Percentiles rank a stretch among this genome's conserved stretches.
Evolutionary conservation across 1,139 yeast species (phyloP).

Genomic region (Kodamaea derodonti): DNA sequence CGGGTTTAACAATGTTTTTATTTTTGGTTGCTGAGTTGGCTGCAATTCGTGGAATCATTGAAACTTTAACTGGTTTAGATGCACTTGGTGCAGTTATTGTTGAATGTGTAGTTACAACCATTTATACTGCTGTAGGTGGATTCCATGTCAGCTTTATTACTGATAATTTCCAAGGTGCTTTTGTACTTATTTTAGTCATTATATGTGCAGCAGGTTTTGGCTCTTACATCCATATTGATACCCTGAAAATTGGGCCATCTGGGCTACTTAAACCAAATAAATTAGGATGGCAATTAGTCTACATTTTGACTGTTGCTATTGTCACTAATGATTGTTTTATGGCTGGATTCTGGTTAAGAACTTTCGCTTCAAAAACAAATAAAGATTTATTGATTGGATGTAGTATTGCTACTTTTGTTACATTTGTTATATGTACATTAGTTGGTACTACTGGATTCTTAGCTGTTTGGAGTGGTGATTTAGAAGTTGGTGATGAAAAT

Average conservation of each 20-base stretch:
- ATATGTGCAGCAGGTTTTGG: constrained; percentile 83
- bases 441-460: constrained; percentile 82
- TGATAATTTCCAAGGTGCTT: constrained; percentile 80
- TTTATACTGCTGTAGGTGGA: constrained; percentile 87
- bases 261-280: constrained; percentile 60
- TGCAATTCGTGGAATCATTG: constrained; percentile 72
- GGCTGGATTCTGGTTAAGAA: constrained; percentile 91
- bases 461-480: constrained; percentile 86
- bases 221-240: constrained; percentile 67
- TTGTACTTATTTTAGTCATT: constrained; percentile 63
- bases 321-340: constrained; percentile 86
- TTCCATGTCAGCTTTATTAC: constrained; percentile 86
- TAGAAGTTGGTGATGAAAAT: constrained; percentile 54
- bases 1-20: constrained; percentile 79
- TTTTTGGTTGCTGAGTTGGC: constrained; percentile 87
- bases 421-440: constrained; percentile 60
- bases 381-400: constrained; percentile 75
- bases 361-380: constrained; percentile 82
- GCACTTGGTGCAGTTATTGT: constrained; percentile 82
- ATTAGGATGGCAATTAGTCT: constrained; percentile 86
- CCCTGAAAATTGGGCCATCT: constrained; percentile 57
- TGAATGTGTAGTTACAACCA: constrained; percentile 82
- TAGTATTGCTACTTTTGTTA: constrained; percentile 64
- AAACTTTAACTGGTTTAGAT: constrained; percentile 71
- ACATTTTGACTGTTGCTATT: constrained; percentile 81